Base-by-base conservation (phyloP, 2,329 filamentous ascomycete genomes). In the Niveomyces coronatus region DNA sequence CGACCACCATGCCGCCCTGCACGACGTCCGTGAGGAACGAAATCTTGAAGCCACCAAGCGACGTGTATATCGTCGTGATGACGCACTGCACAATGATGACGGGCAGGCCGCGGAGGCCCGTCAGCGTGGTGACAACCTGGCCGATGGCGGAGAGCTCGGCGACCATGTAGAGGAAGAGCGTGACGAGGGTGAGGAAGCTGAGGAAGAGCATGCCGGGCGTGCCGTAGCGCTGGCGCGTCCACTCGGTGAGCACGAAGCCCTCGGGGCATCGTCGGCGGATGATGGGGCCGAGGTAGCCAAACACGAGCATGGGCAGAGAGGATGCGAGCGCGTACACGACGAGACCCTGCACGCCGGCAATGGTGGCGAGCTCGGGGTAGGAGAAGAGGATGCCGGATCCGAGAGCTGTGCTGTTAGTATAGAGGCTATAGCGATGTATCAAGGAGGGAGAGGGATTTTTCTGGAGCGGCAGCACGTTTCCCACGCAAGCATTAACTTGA, bases 401-500 rank as follows among this genome's bases (percentile, higher is more conserved):
- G 61, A 91, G 77, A 49, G 79, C 85, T 91, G 59, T 55, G 59
- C n/a, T 13, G 28, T 74, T 61, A 73, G 67, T 61, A 55, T 48
- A 43, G 31, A 11, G 11, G 19, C 10, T 10, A 13, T 8, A 16
- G 26, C 34, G 15, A 19, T n/a, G 45, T 49, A 51, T 39, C 45
- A 46, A 39, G 49, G 49, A 45, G 46, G 44, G 41, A 48, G 50
- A 53, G 57, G 52, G 50, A 55, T 58, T n/a, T n/a, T n/a, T n/a
- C n/a, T 61, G 66, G 76, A 85, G 83, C 83, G 84, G 84, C 84
- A 88, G 82, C 84, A 89, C 85, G 73, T 88, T 89, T 83, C 85
- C 80, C 85, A 89, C 85, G 85, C 85, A 91, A 91, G 85, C 82
- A 87, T 89, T 91, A 89, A 85, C 85, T 91, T 91, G 85, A 85